Conservation (phyloP, 2,329 filamentous ascomycete species). For the Diaporthe capsici region DNA sequence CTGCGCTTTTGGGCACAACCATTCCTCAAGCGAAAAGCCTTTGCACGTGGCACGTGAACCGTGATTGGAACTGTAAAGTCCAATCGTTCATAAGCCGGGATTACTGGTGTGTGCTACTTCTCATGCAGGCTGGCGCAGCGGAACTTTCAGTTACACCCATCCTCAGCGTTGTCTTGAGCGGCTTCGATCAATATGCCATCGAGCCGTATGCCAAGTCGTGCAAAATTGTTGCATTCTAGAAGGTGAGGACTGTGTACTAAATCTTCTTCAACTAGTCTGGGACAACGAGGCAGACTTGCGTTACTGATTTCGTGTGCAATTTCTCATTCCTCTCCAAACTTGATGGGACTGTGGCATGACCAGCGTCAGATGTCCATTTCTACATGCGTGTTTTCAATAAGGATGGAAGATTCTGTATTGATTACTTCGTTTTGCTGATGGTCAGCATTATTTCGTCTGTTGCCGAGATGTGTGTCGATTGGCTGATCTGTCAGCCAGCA, state of each 20-base stretch:
- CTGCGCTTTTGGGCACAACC: slow-evolving; percentile 17
- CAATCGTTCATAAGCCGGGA: too few species aligned
- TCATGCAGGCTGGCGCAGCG: not conserved
- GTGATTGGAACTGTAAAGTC: not conserved
- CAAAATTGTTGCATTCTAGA: not conserved
- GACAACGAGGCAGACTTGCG: not conserved
- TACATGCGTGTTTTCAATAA: not conserved
- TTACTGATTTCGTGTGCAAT: not conserved
- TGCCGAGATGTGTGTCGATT: not conserved
- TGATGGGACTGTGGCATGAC: not conserved
- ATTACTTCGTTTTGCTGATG: not conserved
- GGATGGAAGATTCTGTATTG: not conserved
- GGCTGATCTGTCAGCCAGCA: slow-evolving; percentile 8
- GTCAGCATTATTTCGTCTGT: not conserved
- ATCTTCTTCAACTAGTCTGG: not conserved
- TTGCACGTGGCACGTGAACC: not conserved
- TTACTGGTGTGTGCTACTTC: not conserved
- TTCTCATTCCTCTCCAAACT: not conserved
- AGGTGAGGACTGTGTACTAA: not conserved
- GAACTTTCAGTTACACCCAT: not conserved
- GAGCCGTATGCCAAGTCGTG: not conserved
- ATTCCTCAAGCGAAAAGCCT: too few species aligned
- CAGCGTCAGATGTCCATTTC: not conserved
- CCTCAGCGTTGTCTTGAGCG: not conserved
- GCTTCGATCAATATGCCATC: not conserved